A percentile compares a stretch with the other conserved stretches of the same genome.
Evolutionary conservation across 805 yeast genomes (phyloP).

Genomic region (Hanseniaspora jakobsenii): DNA sequence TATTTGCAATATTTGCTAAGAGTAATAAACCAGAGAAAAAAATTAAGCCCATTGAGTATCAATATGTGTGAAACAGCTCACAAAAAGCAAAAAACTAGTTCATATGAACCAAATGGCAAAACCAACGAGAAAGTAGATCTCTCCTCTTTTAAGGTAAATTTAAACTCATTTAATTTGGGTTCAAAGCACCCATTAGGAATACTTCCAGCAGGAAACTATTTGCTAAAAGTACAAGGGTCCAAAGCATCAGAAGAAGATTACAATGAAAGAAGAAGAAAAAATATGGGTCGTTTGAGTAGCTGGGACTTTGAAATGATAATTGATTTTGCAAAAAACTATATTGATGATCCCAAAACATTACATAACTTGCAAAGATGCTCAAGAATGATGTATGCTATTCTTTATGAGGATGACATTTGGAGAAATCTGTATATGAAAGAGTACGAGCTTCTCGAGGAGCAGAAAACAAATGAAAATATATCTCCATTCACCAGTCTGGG

Average conservation of each 20-base stretch:
- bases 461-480: constrained; percentile 18
- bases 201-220: constrained; percentile 61
- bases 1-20: too few species aligned
- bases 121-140: constrained; percentile 9
- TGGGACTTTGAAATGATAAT: constrained; percentile 57
- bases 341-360: constrained; percentile 40
- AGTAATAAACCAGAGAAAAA: too few species aligned
- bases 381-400: constrained; percentile 55
- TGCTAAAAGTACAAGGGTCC: constrained; percentile 27
- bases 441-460: constrained; percentile 19
- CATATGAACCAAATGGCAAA: too few species aligned
- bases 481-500: constrained; percentile 21
- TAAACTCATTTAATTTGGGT: constrained; percentile 22
- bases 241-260: constrained; percentile 17
- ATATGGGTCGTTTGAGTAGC: constrained; percentile 42
- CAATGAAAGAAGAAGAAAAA: constrained; percentile 21
- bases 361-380: constrained; percentile 46
- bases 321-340: constrained; percentile 35
- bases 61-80: neutral
- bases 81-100: neutral
- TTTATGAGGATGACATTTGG: constrained; percentile 75
- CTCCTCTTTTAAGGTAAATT: constrained; percentile 15
- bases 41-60: too few species aligned
- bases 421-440: constrained; percentile 40
- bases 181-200: constrained; percentile 60